Evolutionary conservation across 495 filamentous ascomycete genomes (phyloP), one percentile per base, ranked within the genome.

Genomic region (Polyplosphaeria fusca): DNA sequence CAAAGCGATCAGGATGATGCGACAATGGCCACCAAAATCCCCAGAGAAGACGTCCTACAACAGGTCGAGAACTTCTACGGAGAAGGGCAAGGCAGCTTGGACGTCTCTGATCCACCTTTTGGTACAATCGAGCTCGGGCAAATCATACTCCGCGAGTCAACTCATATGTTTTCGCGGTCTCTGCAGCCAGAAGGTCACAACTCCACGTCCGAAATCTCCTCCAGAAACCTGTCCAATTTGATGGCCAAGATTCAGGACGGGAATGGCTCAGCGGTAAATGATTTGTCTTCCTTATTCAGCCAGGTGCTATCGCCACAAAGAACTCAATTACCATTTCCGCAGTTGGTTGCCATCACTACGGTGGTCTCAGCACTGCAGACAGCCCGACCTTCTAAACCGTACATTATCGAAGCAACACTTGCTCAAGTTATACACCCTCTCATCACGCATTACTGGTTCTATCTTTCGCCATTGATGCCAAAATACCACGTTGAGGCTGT

Each of bases 401-500:
- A 55, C 79, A 81, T 58, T 70, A 85, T 52, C 74, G 73, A 41
- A 71, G 76, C 41, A 66, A 77, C 86, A 48, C 70, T 90, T 5
- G 83, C 83, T 26, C 77, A 82, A 20, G 68, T 92, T 16, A 80
- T 91, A 16, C 77, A 84, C 11, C 74, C 79, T 22, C 70, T 96
- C 18, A 82, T 93, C 13, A 77, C 74, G 13, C 77, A 82, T 54
- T 74, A 91, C 0, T 97, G 92, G 92, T 60, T 73, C 22, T 91
- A 86, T 67, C 74, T 96, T 28, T 88, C 89, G 0, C 84, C 88
- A 20, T 73, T 84, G 18, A 85, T 84, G 52, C 91, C 90, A 0
- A 94, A 94, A 65, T 91, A 91, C 60, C 93, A 95, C 67, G 89
- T 97, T 20, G 92, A 97, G 69, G 83, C 89, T 28, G 88, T 94